These are phyloP conservation scores for Yamadazyma conglobata DNA, from an alignment of 1,139 yeast genomes.

Conservation along the genomic window DNA sequence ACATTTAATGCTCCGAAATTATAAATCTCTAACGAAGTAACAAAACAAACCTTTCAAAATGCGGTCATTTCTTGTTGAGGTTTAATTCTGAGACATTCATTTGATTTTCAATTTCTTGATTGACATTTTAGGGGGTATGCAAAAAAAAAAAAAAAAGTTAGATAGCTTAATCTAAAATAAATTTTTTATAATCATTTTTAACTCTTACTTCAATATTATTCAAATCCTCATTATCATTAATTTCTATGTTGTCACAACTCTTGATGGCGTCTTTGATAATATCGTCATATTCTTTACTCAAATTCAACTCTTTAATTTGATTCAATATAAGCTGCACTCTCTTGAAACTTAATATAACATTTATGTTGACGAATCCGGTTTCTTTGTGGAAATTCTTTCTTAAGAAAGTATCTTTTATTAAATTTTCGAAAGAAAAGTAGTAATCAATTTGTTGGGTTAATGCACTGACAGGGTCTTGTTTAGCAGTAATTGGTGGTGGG, in stretches of 20 bases:
- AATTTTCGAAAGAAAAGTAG: slow-evolving; percentile 83
- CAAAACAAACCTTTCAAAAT: no score
- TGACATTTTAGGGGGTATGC: no score
- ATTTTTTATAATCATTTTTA: slow-evolving; percentile 39
- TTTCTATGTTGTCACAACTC: slow-evolving; percentile 39
- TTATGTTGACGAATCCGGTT: slow-evolving; percentile 64
- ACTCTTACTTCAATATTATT: slow-evolving; percentile 39
- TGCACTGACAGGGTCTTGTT: slow-evolving; percentile 46
- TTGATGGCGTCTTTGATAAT: slow-evolving; percentile 33
- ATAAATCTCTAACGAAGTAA: no score
- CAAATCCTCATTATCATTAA: slow-evolving; percentile 25
- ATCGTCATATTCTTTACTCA: slow-evolving; percentile 20
- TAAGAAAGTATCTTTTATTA: slow-evolving; percentile 74
- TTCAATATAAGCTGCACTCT: slow-evolving; percentile 59
- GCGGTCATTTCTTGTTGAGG: no score
- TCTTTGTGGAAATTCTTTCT: slow-evolving; percentile 73
- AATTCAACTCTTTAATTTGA: slow-evolving; percentile 36
- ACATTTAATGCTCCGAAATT: no score
- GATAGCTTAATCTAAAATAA: slow-evolving; percentile 27
- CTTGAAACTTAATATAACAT: slow-evolving; percentile 65
- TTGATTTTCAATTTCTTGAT: no score
- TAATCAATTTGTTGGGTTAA: slow-evolving; percentile 74
- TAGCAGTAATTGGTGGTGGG: slow-evolving; percentile 49
- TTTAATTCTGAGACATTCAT: no score
- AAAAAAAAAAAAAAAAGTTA: slow-evolving; percentile 9